Base-by-base conservation (phyloP, 2,329 filamentous ascomycete species). In the Claviceps spartinae region DNA sequence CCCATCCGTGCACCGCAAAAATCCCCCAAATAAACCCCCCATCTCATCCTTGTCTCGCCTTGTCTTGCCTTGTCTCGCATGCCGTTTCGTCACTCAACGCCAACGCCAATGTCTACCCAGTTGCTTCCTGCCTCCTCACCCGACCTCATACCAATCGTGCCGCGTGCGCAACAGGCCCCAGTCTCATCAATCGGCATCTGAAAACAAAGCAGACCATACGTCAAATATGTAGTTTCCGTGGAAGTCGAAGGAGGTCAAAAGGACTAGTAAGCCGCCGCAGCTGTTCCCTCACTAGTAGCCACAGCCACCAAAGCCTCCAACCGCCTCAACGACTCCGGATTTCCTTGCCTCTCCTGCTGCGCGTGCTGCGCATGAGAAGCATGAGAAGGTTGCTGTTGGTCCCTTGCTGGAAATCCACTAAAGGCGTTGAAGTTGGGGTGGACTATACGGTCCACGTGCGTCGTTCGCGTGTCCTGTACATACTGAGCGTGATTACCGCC, bases 361-460 rank as follows among this genome's bases (percentile, higher is more conserved):
- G 18, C 4, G 22, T 22, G 22, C 22, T 22, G 2, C 22, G 4
- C 22, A 14, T 38, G 36, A 13, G 47, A 16, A 11, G 14, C 20
- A 36, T 16, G 11, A 2, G 61, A 59, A n/a, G 57, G 56, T 9
- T 52, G 48, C 18, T 54, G 55, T 7, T 60, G 55, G 46, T 69
- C 67, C 42, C 64, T 60, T 5, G 63, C 61, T 0, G 76, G 76
- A 45, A 79, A 78, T 0, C 74, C 75, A 24, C 70, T 65, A 54
- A 79, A 79, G 3, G 68, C 70, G 36, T 60, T 72, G 44, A 79
- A 68, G 57, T 81, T 81, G 2, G 78, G 78, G 52, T 81, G 77
- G 4, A 78, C 69, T 64, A 81, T 78, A 16, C 76, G 72, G 42
- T 79, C 76, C 2, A 79, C 75, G 46, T 74, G 73, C 2, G 72